Conservation (phyloP, 169 alveolate genomes). For the Plasmodium cynomolgi region DNA sequence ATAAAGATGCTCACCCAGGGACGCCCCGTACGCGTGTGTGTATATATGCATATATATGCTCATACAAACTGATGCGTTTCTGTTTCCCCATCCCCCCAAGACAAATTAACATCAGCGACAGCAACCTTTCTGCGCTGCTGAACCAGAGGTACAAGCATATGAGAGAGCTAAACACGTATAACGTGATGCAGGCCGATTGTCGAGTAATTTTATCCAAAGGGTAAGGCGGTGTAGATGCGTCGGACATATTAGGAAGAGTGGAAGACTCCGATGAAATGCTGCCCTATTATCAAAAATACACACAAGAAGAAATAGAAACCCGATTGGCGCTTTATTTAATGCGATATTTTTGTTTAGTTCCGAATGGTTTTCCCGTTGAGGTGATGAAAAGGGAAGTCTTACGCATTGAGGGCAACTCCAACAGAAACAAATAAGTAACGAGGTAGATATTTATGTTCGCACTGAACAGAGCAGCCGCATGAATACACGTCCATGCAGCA, state of each 20-base stretch:
- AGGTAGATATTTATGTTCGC: not conserved
- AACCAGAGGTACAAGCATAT: conserved; percentile 38
- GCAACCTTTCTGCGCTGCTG: conserved; percentile 33
- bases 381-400: not conserved
- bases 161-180: conserved; percentile 16
- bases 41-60: conserved; percentile 3
- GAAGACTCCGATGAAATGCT: not conserved
- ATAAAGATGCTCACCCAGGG: not conserved
- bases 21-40: not conserved
- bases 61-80: not conserved
- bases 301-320: not conserved
- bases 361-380: not conserved
- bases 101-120: conserved; percentile 47
- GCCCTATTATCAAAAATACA: not conserved
- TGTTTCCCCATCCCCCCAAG: conserved; percentile 1
- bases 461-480: not conserved
- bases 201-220: conserved; percentile 23
- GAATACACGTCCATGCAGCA: not conserved
- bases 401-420: not conserved
- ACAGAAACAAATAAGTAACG: not conserved
- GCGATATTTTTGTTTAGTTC: not conserved
- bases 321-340: not conserved
- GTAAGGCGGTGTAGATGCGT: not conserved
- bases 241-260: not conserved
- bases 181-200: not conserved